Base-by-base conservation (phyloP, 2,329 filamentous ascomycete species). In the Zasmidium citrigriseum region DNA sequence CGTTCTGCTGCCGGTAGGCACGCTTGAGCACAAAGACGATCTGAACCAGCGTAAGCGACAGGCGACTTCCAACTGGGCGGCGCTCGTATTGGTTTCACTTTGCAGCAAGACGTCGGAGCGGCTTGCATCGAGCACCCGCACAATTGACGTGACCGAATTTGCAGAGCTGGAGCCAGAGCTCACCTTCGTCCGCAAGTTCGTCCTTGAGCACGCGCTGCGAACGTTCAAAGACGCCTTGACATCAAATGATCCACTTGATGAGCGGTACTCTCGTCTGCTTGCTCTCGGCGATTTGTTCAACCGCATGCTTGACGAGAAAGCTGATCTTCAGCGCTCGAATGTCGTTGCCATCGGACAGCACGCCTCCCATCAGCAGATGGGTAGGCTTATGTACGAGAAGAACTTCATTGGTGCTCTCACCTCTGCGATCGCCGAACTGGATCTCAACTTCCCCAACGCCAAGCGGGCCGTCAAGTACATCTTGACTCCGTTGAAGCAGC, bases 371-470 rank as follows among this genome's bases (percentile, higher is more conserved):
- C 87, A 89, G 67, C 92, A 96, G 70, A 84, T 99, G 66, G 89
- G 91, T 29, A 91, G 92, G 65, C 86, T 97, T 60, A 99, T 99
- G 95, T 98, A 96, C 68, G 95, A 99, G 77, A 99, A 98, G 78
- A 92, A 96, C 56, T 96, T 95, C 72, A 88, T 98, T 61, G 85
- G 90, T 22, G 89, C 93, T 49, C 78, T 99, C 59, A 98, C 95
- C 1, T 86, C 88, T 12, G 96, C 96, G 1, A 93, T 99, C 67
- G 91, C 95, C 18, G 96, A 99, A 68, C 89, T 99, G 59, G 95
- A 97, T 72, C 84, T 99, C 61, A 96, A 96, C 66, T 97, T 96
- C 75, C 93, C 93, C 0, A 89, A 90, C 23, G 90, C 96, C 16
- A 96, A 96, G 78, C 87, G 93, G 48, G 93, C 93, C 14, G 91